Percentiles rank a stretch among this genome's conserved stretches.
Conservation (phyloP, 495 filamentous ascomycete species). For the Aspergillus egyptiacus region DNA sequence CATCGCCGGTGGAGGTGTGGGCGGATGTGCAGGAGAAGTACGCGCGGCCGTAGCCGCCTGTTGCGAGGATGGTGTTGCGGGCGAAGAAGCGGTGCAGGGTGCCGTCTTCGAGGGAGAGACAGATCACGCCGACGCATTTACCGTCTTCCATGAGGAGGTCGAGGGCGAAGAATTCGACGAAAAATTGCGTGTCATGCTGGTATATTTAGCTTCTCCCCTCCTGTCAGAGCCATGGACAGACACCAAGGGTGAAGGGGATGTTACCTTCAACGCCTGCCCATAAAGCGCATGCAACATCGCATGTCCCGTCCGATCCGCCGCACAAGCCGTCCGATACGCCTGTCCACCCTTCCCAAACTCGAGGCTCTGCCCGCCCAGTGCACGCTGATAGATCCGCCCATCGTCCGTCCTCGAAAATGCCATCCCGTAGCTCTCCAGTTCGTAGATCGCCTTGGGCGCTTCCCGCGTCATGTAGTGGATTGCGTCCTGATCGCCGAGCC, state of each 20-base stretch:
- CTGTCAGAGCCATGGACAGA: neutral
- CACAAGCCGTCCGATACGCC: neutral
- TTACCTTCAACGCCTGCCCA: neutral
- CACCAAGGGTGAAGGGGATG: neutral
- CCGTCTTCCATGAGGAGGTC: neutral
- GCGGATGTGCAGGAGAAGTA: neutral
- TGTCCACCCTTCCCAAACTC: neutral
- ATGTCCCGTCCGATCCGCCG: neutral
- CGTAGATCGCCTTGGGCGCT: neutral
- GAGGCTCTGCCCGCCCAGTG: neutral
- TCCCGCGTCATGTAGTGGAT: slow-evolving; percentile 4
- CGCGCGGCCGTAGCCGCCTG: neutral
- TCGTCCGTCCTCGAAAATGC: slow-evolving; percentile 1
- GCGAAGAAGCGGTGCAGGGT: neutral
- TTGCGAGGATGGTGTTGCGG: neutral
- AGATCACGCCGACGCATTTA: neutral
- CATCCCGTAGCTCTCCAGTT: neutral
- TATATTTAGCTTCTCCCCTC: neutral
- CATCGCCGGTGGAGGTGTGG: neutral
- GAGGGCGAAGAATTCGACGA: neutral
- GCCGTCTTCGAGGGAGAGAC: neutral
- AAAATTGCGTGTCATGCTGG: neutral
- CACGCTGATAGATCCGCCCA: neutral
- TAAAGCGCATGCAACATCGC: slow-evolving; percentile 1
- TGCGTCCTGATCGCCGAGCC: slow-evolving; percentile 1